phyloP scores from a whole-genome alignment of 345 rosid species.

The Ricinus communis region DNA sequence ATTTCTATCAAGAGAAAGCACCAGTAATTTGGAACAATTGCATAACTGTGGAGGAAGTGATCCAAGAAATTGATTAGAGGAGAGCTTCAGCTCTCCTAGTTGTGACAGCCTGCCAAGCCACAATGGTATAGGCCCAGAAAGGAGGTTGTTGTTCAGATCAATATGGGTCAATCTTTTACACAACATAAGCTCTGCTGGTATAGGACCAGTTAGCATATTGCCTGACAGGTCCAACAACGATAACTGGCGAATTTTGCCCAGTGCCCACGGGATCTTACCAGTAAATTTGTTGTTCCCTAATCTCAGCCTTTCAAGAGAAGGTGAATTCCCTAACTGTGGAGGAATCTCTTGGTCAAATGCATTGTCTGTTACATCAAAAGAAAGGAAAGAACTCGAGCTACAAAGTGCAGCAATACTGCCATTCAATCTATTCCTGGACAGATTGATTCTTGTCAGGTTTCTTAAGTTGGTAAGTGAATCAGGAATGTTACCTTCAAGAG shows the following conservation, averaged over 20 bases:
- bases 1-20: constrained; percentile 69
- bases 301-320: constrained; percentile 73
- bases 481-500: constrained; percentile 74
- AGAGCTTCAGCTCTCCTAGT: constrained; percentile 82
- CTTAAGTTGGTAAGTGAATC: constrained; percentile 49
- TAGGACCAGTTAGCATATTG: constrained; percentile 66
- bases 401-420: constrained; percentile 70
- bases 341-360: constrained; percentile 67
- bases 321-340: constrained; percentile 69
- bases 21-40: constrained; percentile 65
- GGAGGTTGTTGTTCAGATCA: constrained; percentile 76
- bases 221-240: constrained; percentile 70
- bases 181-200: constrained; percentile 60
- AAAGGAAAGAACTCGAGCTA: constrained; percentile 63
- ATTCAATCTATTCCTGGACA: constrained; percentile 63
- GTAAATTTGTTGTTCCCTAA: constrained; percentile 70
- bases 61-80: constrained; percentile 63
- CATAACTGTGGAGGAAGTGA: constrained; percentile 63
- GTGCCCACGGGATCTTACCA: constrained; percentile 76
- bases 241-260: constrained; percentile 65
- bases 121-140: constrained; percentile 65
- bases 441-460: constrained; percentile 84
- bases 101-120: constrained; percentile 70
- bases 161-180: constrained; percentile 79
- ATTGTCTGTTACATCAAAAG: constrained; percentile 82